Conservation (phyloP, 202 grass and related monocot species). For the Bolboschoenoplectus hybrid region DNA sequence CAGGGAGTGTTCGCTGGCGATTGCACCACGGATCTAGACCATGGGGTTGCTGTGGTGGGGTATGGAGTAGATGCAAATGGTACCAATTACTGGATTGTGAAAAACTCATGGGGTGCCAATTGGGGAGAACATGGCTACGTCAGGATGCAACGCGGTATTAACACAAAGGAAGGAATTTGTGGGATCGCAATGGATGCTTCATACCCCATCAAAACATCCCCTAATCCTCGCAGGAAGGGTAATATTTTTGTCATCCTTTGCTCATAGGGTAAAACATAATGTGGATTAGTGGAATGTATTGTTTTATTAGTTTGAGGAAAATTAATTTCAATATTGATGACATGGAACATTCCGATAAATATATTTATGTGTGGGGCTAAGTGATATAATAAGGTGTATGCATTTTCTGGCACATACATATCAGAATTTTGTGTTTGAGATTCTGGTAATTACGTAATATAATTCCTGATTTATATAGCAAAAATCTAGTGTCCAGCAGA, state of each 20-base stretch:
- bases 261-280: not conserved
- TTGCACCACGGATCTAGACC: conserved; percentile 64
- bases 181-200: conserved; percentile 85
- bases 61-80: conserved; percentile 57
- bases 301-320: not conserved
- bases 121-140: conserved; percentile 77
- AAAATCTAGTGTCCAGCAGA: not conserved
- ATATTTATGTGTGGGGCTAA: too few species aligned
- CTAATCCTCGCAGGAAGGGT: conserved; percentile 47
- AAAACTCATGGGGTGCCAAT: conserved; percentile 66
- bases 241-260: conserved; percentile 6
- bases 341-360: not conserved
- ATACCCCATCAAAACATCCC: conserved; percentile 69
- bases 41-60: conserved; percentile 68
- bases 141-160: conserved; percentile 56
- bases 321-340: not conserved
- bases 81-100: conserved; percentile 67
- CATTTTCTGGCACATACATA: not conserved
- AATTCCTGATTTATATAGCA: not conserved
- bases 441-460: not conserved
- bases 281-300: not conserved
- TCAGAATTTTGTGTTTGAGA: not conserved
- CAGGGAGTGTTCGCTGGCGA: conserved; percentile 71
- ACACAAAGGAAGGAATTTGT: conserved; percentile 51
- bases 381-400: not conserved